Base-by-base conservation (phyloP, 73 alveolate genomes). In the Tetrahymena malaccensis region DNA sequence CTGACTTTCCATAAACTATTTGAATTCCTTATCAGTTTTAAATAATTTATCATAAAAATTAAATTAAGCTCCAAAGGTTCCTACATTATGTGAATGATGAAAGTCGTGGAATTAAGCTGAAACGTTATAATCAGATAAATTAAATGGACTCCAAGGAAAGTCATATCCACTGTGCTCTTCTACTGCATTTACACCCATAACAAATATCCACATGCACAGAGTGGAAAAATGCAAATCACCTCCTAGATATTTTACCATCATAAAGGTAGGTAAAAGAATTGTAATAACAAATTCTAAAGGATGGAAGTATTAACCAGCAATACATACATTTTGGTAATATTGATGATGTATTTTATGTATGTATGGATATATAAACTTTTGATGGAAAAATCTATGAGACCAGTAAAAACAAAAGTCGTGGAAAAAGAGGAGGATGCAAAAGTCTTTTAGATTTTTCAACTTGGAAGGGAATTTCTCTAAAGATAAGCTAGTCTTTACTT, bases 81-180 rank as follows among this genome's bases (percentile, higher is more conserved):
- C 96, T 35, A 94, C 19, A 40, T 94, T 94, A 43, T 43, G 85
- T 19, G 44, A 55, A 57, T 94, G 96, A 84, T 94, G 96, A 50
- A 37, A 55, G 21, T 55, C 94, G 21, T 94, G 96, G 55, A 43
- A 94, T 35, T 38, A 35, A n/a, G 96, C 85, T 21, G 85, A 34
- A 1, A 55, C 94, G 12, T 94, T 34, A 43, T 34, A 55, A 22
- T 93, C 94, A 3, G 55, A 55, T 12, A 94, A n/a, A 55, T 94
- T 94, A 34, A 94, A 94, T 31, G 96, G 96, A 31, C 96, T 94
- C 84, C 84, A 94, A 21, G 96, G 96, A 83, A 97, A 94, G 25
- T 97, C 97, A 84, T 96, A 96, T 84, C 98, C 98, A 95, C 95
- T 94, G 84, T 97, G 98, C 50, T 97, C 98, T 40, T 97, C 98